These are phyloP conservation scores for Cryptosporidium xiaoi DNA, from an alignment of 169 alveolate species.

Conservation along the genomic window DNA sequence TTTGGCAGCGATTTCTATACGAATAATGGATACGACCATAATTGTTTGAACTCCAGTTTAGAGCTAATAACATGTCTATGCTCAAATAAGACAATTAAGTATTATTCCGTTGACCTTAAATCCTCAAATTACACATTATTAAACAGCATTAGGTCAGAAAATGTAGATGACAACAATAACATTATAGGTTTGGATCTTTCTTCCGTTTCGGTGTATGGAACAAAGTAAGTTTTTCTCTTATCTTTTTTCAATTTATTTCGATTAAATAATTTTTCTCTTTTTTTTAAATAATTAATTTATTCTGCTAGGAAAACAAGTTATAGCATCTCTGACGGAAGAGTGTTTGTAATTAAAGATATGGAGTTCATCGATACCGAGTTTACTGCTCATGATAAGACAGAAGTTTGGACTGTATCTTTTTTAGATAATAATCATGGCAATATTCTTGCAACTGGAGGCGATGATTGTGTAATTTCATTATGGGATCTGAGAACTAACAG, in stretches of 20 bases:
- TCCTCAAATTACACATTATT: conserved; percentile 12
- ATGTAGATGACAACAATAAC: conserved; percentile 24
- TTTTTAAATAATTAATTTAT: neutral
- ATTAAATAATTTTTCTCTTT: neutral
- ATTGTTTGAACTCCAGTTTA: neutral
- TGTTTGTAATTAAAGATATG: conserved; percentile 24
- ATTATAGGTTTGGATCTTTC: conserved; percentile 39
- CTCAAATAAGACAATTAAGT: conserved; percentile 41
- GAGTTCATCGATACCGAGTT: conserved; percentile 39
- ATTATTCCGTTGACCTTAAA: neutral
- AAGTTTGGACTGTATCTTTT: conserved; percentile 66
- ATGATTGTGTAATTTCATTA: conserved; percentile 33
- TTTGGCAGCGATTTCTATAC: neutral
- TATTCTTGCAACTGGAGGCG: conserved; percentile 63
- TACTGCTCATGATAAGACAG: conserved; percentile 48
- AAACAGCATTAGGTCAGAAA: conserved; percentile 1
- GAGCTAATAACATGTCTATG: conserved; percentile 45
- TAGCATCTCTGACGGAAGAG: conserved; percentile 74
- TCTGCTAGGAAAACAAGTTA: conserved; percentile 32
- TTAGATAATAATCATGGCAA: conserved; percentile 30
- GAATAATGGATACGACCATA: neutral
- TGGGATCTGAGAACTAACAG: conserved; percentile 47
- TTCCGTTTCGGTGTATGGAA: neutral
- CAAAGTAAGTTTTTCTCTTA: conserved; percentile 18
- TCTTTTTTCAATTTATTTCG: neutral